Evolutionary conservation across 164 flowering plant genomes (phyloP).

Genomic region (Berberis vulgaris): DNA sequence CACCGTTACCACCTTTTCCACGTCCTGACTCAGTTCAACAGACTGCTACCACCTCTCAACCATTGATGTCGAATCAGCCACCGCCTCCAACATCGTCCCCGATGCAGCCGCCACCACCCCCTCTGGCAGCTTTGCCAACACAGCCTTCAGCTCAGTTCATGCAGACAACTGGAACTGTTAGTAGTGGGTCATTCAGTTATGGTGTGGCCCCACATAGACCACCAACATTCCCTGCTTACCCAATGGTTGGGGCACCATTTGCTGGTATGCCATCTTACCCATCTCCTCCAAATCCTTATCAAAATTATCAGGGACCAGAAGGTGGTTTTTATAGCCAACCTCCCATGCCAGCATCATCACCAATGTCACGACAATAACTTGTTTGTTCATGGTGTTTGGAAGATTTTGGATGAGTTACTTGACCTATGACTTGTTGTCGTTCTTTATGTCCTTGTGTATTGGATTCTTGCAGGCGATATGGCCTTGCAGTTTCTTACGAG

Average conservation of each 20-base stretch:
- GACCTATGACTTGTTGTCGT: too few species aligned
- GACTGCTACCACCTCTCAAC: slow-evolving; percentile 20
- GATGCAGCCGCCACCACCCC: slow-evolving; percentile 29
- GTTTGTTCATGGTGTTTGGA: neutral
- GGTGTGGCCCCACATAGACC: slow-evolving; percentile 31
- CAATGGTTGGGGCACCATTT: slow-evolving; percentile 31
- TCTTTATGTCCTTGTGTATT: too few species aligned
- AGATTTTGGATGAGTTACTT: neutral
- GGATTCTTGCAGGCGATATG: too few species aligned
- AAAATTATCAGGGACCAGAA: slow-evolving; percentile 49
- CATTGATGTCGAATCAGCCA: slow-evolving; percentile 22
- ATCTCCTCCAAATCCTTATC: slow-evolving; percentile 44
- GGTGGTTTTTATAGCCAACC: slow-evolving; percentile 53
- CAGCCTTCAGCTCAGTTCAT: slow-evolving; percentile 42
- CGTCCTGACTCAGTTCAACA: slow-evolving; percentile 37
- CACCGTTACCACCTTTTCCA: slow-evolving; percentile 30
- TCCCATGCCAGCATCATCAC: slow-evolving; percentile 56
- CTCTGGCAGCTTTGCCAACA: slow-evolving; percentile 41
- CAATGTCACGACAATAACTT: slow-evolving; percentile 51
- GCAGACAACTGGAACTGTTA: slow-evolving; percentile 44
- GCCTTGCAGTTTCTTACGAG: too few species aligned
- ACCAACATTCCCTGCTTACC: slow-evolving; percentile 35
- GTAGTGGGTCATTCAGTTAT: slow-evolving; percentile 37
- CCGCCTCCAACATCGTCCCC: slow-evolving; percentile 58
- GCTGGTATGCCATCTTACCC: slow-evolving; percentile 35